Evolutionary conservation across 495 filamentous ascomycete species (phyloP), one percentile per base, ranked within the genome.

Genomic region (Hypomontagnella monticulosa): DNA sequence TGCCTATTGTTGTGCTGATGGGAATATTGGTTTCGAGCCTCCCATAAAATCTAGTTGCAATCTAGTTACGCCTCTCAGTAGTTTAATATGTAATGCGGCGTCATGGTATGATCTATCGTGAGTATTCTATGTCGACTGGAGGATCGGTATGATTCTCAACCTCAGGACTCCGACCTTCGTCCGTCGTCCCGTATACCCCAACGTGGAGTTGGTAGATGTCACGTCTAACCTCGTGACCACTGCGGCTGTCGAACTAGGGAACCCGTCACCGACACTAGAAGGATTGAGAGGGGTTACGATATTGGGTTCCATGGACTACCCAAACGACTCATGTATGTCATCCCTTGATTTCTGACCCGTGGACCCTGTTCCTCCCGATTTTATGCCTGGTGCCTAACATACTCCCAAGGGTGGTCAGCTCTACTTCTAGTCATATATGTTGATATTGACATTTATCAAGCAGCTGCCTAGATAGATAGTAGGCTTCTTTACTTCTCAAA

Each of bases 111-210:
- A 27, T 6, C 23, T 3, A 34, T 49, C 33, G n/a, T 33, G 16
- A 34, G 2, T 8, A 8, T 5, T 10, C 16, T 32, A 49, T 1
- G 6, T 40, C 12, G 41, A 32, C 19, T 46, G 33, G n/a, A 43
- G 51, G 12, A 42, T 55, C 11, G 37, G 20, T 20, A 19, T 43
- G 4, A 8, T 23, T 8, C 51, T 55, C 20, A 43, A 55, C 14
- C 37, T 55, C 8, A 20, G 43, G 34, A 42, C 19, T 32, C 23
- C 23, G 23, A 6, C 23, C 23, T 27, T 27, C 23, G 6, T 27
- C 23, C 23, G 23, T 27, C 6, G 6, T 6, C 23, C 6, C 6
- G 23, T 27, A 6, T 2, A 27, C 6, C 23, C 23, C 23, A 6
- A 27, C 3, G 6, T 27, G 23, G 23, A 27, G 6, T 6, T 27